These are phyloP conservation scores for Colletotrichum sp. DNA, from an alignment of 2,329 filamentous ascomycete genomes.

Conservation along the genomic window DNA sequence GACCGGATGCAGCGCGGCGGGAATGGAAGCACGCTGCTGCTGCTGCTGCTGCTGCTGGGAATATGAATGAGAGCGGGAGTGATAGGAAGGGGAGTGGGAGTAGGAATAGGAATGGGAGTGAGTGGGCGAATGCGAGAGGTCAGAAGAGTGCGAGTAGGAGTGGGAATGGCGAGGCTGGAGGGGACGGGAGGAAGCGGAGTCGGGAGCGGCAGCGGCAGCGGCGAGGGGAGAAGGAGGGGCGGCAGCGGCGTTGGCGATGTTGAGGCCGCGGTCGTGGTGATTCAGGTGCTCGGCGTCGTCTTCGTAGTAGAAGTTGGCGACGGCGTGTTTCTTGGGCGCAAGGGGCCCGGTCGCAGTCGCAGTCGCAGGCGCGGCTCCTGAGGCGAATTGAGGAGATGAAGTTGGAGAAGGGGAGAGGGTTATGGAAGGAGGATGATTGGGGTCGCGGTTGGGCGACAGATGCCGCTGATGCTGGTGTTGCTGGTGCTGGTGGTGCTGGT, in stretches of 20 bases:
- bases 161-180: conserved; percentile 9
- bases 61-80: conserved; percentile 3
- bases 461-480: not conserved
- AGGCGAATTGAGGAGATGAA: not conserved
- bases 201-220: not conserved
- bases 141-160: not conserved
- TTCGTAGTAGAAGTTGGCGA: conserved; percentile 19
- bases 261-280: not conserved
- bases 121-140: not conserved
- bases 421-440: not conserved
- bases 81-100: not conserved
- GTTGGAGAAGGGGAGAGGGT: not conserved
- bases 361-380: not conserved
- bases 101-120: not conserved
- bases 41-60: not conserved
- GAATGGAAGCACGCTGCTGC: conserved; percentile 12
- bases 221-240: not conserved
- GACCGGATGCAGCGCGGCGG: conserved; percentile 20
- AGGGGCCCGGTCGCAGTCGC: conserved; percentile 1
- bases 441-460: not conserved
- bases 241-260: not conserved
- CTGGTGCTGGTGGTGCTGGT: not conserved
- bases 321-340: conserved; percentile 15
- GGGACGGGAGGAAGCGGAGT: conserved; percentile 18
- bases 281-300: conserved; percentile 2